Evolutionary conservation across 108 stramenopile species (phyloP).

Genomic region (Ochromonas danica): DNA sequence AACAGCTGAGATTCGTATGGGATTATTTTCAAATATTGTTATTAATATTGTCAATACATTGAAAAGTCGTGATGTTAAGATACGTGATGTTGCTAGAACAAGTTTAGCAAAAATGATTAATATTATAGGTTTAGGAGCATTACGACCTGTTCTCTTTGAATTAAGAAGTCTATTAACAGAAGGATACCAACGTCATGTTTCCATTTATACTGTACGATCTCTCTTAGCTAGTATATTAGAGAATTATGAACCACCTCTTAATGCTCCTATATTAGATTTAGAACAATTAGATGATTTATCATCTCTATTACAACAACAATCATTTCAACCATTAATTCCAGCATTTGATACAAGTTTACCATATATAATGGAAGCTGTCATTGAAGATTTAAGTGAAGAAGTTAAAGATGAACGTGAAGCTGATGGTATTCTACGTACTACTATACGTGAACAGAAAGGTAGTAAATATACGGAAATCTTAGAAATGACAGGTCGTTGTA

Average conservation of each 20-base stretch:
- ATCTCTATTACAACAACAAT: background rate
- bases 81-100: slow-evolving; percentile 74
- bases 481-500: slow-evolving; percentile 40
- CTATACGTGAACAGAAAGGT: slow-evolving; percentile 40
- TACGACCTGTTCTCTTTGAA: slow-evolving; percentile 71
- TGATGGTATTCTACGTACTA: slow-evolving; percentile 42
- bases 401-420: slow-evolving; percentile 34
- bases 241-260: slow-evolving; percentile 29
- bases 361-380: slow-evolving; percentile 42
- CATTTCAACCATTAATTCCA: slow-evolving; percentile 19
- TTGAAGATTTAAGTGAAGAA: slow-evolving; percentile 55
- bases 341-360: slow-evolving; percentile 42
- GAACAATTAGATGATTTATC: background rate
- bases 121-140: slow-evolving; percentile 67
- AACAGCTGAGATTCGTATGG: slow-evolving; percentile 52
- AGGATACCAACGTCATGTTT: slow-evolving; percentile 73
- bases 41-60: slow-evolving; percentile 77
- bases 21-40: slow-evolving; percentile 66
- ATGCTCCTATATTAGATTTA: slow-evolving; percentile 50
- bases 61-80: slow-evolving; percentile 73
- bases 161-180: slow-evolving; percentile 66
- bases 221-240: slow-evolving; percentile 44
- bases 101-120: slow-evolving; percentile 76
- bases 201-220: slow-evolving; percentile 46
- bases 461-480: slow-evolving; percentile 46